Conservation (phyloP, 1,139 yeast species). For the Candida sanyaensis region DNA sequence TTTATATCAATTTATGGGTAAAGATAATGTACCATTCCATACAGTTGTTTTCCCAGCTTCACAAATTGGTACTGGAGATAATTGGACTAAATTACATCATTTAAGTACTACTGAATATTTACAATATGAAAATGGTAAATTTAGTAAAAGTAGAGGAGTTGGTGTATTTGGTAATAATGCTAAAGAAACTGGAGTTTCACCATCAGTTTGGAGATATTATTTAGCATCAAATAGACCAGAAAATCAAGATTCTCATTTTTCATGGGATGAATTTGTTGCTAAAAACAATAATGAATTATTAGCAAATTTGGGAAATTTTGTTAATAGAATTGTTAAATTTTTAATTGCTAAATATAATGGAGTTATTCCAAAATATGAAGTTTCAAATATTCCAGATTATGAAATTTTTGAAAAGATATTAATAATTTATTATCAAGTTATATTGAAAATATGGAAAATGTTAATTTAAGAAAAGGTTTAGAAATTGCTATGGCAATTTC, state of each 20-base stretch:
- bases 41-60: conserved; percentile 96
- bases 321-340: conserved; percentile 89
- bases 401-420: conserved; percentile 56
- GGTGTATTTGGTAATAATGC: conserved; percentile 99
- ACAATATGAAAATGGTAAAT: conserved; percentile 97
- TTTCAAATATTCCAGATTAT: conserved; percentile 50
- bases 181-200: conserved; percentile 83
- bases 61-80: conserved; percentile 81
- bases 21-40: conserved; percentile 98
- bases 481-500: conserved; percentile 91
- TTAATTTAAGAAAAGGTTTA: conserved; percentile 82
- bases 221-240: conserved; percentile 93
- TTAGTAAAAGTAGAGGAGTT: conserved; percentile 92
- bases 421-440: conserved; percentile 62
- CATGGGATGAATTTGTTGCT: conserved; percentile 95
- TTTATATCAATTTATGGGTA: conserved; percentile 97
- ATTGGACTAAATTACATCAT: conserved; percentile 92
- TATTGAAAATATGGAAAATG: conserved; percentile 73
- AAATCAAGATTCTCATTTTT: conserved; percentile 91
- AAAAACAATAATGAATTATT: conserved; percentile 90
- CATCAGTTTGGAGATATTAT: conserved; percentile 98
- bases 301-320: conserved; percentile 96
- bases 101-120: conserved; percentile 93
- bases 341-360: conserved; percentile 90
- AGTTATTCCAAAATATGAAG: conserved; percentile 70